Base-by-base conservation (phyloP, 2,329 filamentous ascomycete species). In the Hypoxylon sp. region DNA sequence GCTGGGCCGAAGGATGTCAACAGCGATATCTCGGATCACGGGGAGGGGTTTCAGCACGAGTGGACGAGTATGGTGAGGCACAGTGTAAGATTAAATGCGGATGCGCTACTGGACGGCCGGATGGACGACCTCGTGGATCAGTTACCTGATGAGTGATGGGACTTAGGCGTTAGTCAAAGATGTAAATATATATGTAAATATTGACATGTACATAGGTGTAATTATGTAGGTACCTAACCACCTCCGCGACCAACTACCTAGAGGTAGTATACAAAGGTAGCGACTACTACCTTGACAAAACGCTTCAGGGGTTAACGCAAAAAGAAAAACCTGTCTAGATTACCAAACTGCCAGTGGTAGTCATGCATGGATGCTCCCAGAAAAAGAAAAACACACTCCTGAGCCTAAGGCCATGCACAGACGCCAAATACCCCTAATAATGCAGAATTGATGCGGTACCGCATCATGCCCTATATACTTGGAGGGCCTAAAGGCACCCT, bases 61-160 rank as follows among this genome's bases (percentile, higher is more conserved):
- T 72, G 74, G 46, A 82, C 80, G 0, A 73, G 77, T 25, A 79
- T 81, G 63, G 61, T 83, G 1, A 72, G 81, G 46, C 81, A 76
- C 74, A 83, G 80, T 63, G 80, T 81, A 28, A 70, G 79, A 51
- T 58, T 84, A 65, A 84, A 84, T 62, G 76, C 81, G 0, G 75
- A 76, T n/a, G 76, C 72, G 30, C 55, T 84, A 36, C 50, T 83
- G 5, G 73, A 79, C 10, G 81, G 80, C 0, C 61, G 74, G 11
- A 75, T 70, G 5, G 70, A 76, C 32, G 34, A 51, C 0, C 73
- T 76, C 13, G 36, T 73, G 1, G 78, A 80, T 55, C 69, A 76
- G 49, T 77, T 63, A 13, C 75, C 76, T 3, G 76, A 78, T 51
- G 60, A 56, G 19, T 65, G 23, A 63, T 17, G 4, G 1, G n/a